phyloP scores from a whole-genome alignment of 768 basidiomycete genomes.

The Dictyophora rubrovolvata region DNA sequence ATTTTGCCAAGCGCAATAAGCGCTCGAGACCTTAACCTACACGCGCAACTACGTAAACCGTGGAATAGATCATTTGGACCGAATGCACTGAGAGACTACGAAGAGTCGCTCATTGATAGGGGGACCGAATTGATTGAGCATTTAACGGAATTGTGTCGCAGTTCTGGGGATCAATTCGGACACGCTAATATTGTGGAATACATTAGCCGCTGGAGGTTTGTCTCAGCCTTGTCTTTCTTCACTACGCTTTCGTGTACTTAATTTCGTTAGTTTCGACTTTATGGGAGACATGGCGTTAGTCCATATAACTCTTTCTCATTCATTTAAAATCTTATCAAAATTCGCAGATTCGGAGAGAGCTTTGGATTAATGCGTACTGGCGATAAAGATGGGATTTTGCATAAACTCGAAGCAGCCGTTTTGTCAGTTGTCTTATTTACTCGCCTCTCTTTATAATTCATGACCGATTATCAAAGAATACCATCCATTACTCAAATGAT shows the following conservation, averaged over 20 bases:
- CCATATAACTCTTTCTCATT: not conserved
- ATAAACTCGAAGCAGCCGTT: conserved; percentile 29
- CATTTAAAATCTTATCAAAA: not conserved
- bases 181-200: not conserved
- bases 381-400: conserved; percentile 34
- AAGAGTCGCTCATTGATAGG: not conserved
- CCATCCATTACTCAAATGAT: conserved; percentile 8
- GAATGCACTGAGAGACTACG: not conserved
- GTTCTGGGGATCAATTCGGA: not conserved
- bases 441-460: conserved; percentile 12
- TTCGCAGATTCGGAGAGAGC: conserved; percentile 27
- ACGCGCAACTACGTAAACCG: not conserved
- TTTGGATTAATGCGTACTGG: conserved; percentile 28
- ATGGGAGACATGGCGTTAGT: conserved; percentile 30
- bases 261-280: conserved; percentile 23
- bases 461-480: conserved; percentile 34
- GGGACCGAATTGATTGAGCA: not conserved
- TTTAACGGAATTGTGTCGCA: not conserved
- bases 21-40: not conserved
- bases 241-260: not conserved
- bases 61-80: not conserved
- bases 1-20: not conserved
- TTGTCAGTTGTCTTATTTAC: not conserved
- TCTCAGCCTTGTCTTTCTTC: not conserved
- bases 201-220: not conserved